phyloP scores from a whole-genome alignment of 2,329 filamentous ascomycete genomes.

The Neonectria faginata region DNA sequence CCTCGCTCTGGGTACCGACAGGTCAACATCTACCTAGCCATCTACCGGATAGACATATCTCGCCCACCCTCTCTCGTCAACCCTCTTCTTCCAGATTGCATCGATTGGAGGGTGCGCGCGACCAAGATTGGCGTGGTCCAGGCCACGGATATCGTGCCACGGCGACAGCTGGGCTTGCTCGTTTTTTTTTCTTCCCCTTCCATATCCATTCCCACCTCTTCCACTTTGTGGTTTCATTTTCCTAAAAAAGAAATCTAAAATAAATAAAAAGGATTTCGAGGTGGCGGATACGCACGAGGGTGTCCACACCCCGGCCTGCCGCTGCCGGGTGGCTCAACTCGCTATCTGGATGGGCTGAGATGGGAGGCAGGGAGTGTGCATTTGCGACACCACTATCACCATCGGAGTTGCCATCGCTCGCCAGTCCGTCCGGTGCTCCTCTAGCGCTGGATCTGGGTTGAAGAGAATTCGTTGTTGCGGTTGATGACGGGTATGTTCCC shows the following conservation, averaged over 20 bases:
- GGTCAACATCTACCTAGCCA: constrained; percentile 19
- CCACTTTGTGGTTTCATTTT: constrained; percentile 14
- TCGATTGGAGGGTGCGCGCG: constrained; percentile 17
- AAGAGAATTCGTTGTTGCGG: constrained; percentile 23
- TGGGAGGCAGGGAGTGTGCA: constrained; percentile 43
- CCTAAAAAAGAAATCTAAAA: no score
- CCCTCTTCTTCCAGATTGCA: constrained; percentile 2
- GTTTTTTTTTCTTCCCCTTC: neutral
- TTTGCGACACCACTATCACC: constrained; percentile 31
- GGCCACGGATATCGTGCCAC: constrained; percentile 11
- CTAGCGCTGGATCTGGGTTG: constrained; percentile 30
- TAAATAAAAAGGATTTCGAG: constrained; percentile 14
- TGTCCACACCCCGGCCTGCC: constrained; percentile 14
- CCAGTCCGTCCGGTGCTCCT: constrained; percentile 27
- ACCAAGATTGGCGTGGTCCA: constrained; percentile 29
- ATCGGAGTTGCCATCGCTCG: constrained; percentile 29
- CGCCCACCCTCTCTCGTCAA: constrained; percentile 34
- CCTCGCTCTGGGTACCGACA: neutral
- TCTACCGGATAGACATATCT: constrained; percentile 30
- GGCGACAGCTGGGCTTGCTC: constrained; percentile 11
- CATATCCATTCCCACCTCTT: neutral
- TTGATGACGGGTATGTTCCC: constrained; percentile 29
- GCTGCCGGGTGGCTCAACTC: constrained; percentile 13
- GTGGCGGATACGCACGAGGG: constrained; percentile 18
- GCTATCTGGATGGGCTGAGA: constrained; percentile 23